Evolutionary conservation across 768 basidiomycete species (phyloP).

Genomic region (Boletus subcaerulescens): DNA sequence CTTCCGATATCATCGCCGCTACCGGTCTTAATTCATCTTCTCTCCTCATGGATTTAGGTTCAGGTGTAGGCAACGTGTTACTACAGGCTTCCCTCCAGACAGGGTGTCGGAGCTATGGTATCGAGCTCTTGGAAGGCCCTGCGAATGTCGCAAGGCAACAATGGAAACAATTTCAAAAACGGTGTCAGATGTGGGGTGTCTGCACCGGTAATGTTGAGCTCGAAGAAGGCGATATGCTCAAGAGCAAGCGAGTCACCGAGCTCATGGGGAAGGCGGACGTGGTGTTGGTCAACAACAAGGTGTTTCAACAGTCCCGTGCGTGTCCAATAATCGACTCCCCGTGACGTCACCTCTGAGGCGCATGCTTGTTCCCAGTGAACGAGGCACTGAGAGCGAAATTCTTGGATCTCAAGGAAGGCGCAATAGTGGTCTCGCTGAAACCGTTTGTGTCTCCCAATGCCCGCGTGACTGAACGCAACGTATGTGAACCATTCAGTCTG

Average conservation of each 20-base stretch:
- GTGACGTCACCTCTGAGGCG: neutral
- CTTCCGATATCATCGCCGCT: conserved; percentile 50
- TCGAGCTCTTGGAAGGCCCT: conserved; percentile 76
- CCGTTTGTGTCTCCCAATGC: conserved; percentile 79
- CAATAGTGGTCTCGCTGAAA: conserved; percentile 82
- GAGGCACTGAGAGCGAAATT: conserved; percentile 85
- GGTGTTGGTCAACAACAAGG: conserved; percentile 87
- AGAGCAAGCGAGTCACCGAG: conserved; percentile 60
- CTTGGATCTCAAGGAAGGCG: conserved; percentile 91
- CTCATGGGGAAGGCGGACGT: conserved; percentile 84
- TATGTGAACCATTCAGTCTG: conserved; percentile 32
- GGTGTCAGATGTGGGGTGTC: conserved; percentile 93
- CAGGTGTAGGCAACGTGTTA: conserved; percentile 83
- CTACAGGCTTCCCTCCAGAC: conserved; percentile 79
- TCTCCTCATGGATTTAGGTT: conserved; percentile 81
- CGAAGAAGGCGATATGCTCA: conserved; percentile 84
- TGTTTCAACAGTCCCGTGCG: conserved; percentile 71
- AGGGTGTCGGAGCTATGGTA: conserved; percentile 74
- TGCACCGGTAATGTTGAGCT: conserved; percentile 70
- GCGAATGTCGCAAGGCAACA: conserved; percentile 78
- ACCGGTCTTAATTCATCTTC: conserved; percentile 52
- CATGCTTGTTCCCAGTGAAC: conserved; percentile 56
- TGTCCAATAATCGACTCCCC: conserved; percentile 17
- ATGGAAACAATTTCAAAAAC: conserved; percentile 65
- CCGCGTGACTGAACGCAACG: conserved; percentile 82